Evolutionary conservation across 805 yeast species (phyloP).

Genomic region (Barnettozyma populi): DNA sequence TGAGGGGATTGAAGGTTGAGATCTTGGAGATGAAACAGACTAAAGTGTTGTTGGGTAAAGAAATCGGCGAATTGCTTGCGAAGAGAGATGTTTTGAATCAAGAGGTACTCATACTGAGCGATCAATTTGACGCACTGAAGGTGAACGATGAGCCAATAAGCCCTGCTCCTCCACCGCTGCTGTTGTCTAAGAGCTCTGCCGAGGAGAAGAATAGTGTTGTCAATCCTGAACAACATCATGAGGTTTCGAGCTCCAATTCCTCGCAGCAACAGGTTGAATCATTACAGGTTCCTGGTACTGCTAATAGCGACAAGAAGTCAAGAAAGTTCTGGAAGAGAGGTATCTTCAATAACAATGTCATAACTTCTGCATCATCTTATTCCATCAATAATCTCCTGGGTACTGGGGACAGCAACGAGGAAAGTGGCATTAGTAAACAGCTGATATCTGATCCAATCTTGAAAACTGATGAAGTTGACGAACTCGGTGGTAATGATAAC

Average conservation of each 20-base stretch:
- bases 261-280: neutral
- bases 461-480: conserved; percentile 28
- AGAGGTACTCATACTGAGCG: conserved; percentile 37
- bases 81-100: conserved; percentile 41
- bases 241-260: neutral
- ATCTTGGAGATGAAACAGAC: conserved; percentile 36
- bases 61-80: conserved; percentile 44
- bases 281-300: neutral
- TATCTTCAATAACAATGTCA: conserved; percentile 15
- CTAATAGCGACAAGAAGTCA: conserved; percentile 18
- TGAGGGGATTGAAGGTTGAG: conserved; percentile 37
- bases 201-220: neutral
- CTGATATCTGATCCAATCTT: conserved; percentile 34
- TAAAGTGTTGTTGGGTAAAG: conserved; percentile 41
- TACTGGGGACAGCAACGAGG: conserved; percentile 13
- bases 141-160: neutral
- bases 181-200: neutral
- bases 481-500: conserved; percentile 32
- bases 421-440: conserved; percentile 13
- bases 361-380: conserved; percentile 18
- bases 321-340: conserved; percentile 31
- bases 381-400: conserved; percentile 14
- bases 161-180: conserved; percentile 3
- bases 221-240: neutral
- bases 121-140: conserved; percentile 20